Evolutionary conservation across 1,139 yeast species (phyloP), one percentile per base, ranked within the genome.

Genomic region (Blastobotrys proliferans): DNA sequence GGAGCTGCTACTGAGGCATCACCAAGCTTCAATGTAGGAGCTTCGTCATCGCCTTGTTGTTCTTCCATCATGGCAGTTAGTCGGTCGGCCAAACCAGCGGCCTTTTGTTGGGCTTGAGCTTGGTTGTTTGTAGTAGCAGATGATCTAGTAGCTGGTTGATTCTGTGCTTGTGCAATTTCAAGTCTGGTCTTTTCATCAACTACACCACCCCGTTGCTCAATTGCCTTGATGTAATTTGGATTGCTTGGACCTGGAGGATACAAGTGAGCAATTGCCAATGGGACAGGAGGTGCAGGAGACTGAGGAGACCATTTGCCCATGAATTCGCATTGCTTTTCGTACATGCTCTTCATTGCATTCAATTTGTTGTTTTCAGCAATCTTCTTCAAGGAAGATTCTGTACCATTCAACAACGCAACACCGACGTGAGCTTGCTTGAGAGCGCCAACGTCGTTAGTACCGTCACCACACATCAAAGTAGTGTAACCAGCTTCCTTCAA

Each of bases 1-100:
- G 99, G 99, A 30, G 99, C 99, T 45, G 99, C 99, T 57, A 94
- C 96, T 21, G 97, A 90, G 8, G 99, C 99, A 69, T 92, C 99
- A 58, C 99, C 99, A 45, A 92, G 74, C 64, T 92, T 94, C 68
- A 92, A 76, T 38, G 85, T 80, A 46, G 99, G 98, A 0, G 94
- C 94, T 54, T 90, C 97, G 44, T 81, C 92, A 24, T 74, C 84
- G 19, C 24, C 35, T 52, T 79, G 88, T 43, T 79, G 78, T 45
- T 79, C 83, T 55, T 79, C 77, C 63, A 86, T 67, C 48, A 86
- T 78, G 47, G 78, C 73, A 67, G 88, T 70, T 52, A 90, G 68
- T 54, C 83, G 74, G 53, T 85, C 92, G 37, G 95, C 92, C 56
- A 90, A 65, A 43, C 77, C 78, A 41, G 76, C 69, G 21, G 76